These are phyloP conservation scores for Cytospora chrysosperma DNA, from an alignment of 2,329 filamentous ascomycete species.

Conservation along the genomic window DNA sequence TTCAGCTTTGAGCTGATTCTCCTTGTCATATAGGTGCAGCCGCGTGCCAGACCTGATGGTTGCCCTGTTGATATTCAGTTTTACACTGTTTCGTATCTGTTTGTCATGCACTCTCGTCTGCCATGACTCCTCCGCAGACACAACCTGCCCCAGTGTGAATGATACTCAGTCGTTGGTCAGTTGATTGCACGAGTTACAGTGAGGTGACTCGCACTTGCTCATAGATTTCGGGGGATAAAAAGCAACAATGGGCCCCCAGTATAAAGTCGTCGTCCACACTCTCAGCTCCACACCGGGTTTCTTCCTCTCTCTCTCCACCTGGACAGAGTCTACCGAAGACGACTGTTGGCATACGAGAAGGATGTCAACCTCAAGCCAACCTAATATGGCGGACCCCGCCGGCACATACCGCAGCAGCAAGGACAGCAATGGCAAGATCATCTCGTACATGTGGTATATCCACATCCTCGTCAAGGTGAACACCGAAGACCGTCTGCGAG, in stretches of 20 bases:
- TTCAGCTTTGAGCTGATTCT: too few species aligned
- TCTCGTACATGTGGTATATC: conserved; percentile 23
- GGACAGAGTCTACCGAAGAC: neutral
- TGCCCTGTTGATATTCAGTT: neutral
- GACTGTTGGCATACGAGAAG: neutral
- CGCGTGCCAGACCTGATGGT: neutral
- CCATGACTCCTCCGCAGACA: neutral
- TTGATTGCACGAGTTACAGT: neutral
- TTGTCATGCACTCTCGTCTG: neutral
- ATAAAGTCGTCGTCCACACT: neutral
- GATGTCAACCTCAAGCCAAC: neutral
- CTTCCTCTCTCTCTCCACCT: neutral
- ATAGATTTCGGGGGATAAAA: neutral
- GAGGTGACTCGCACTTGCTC: neutral
- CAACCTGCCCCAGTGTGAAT: too few species aligned
- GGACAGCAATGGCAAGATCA: neutral
- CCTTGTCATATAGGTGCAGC: neutral
- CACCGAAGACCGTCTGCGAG: conserved; percentile 14
- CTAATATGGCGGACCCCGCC: neutral
- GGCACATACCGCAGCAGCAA: neutral
- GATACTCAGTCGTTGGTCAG: too few species aligned
- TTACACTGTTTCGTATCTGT: neutral
- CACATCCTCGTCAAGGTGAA: conserved; percentile 20
- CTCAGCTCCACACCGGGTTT: neutral
- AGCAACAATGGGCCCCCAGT: neutral